These are phyloP conservation scores for Capsicum baccatum DNA, from an alignment of 257 asterid genomes.

Conservation along the genomic window DNA sequence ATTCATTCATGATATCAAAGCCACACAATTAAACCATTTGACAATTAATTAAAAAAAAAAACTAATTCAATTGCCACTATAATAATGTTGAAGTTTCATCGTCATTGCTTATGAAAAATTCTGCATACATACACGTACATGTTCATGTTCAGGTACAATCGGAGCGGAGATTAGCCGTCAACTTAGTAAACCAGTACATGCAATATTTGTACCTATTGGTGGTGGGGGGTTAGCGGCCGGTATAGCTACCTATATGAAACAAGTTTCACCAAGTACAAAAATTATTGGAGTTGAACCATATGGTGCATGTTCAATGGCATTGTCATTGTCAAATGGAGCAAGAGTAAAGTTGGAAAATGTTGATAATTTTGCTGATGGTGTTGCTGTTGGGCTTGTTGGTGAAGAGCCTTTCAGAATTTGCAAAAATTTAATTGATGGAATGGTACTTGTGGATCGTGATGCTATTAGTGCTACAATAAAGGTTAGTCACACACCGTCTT, in stretches of 20 bases:
- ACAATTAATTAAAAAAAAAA: no score
- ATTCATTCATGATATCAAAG: no score
- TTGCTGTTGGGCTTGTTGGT: constrained; percentile 89
- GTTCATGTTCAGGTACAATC: constrained; percentile 55
- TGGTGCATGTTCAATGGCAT: constrained; percentile 94
- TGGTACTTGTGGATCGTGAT: constrained; percentile 76
- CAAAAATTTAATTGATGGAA: constrained; percentile 76
- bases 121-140: no score
- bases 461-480: constrained; percentile 89
- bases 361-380: constrained; percentile 98
- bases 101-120: no score
- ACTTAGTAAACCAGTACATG: constrained; percentile 54
- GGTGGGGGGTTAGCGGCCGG: constrained; percentile 99
- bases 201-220: constrained; percentile 90
- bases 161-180: constrained; percentile 86
- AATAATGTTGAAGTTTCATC: no score
- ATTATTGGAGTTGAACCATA: constrained; percentile 90
- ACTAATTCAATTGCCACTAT: no score
- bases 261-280: constrained; percentile 76
- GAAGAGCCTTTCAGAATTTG: constrained; percentile 77
- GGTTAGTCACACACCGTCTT: constrained; percentile 48
- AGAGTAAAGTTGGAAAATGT: constrained; percentile 75
- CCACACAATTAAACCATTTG: no score
- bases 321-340: constrained; percentile 67
- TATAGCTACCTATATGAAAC: constrained; percentile 79